These are phyloP conservation scores for Candida labiduridarum DNA, from an alignment of 1,139 yeast genomes.

Conservation along the genomic window DNA sequence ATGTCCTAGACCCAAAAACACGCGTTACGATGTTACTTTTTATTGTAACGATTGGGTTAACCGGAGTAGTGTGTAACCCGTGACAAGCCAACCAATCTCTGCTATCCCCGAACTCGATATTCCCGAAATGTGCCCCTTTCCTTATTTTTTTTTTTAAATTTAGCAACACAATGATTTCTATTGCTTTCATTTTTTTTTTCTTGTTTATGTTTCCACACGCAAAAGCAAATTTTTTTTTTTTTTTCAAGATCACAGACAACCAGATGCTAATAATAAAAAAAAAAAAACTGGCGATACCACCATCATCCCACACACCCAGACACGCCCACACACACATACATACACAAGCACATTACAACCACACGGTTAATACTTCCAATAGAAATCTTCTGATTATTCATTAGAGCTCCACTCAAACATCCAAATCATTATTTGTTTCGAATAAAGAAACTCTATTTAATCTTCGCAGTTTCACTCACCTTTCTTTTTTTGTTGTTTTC, in stretches of 20 bases:
- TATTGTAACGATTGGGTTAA: neutral
- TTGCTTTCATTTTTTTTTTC: neutral
- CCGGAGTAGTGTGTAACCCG: neutral
- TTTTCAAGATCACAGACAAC: neutral
- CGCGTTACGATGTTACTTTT: too few species aligned
- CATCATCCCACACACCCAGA: slow-evolving; percentile 4
- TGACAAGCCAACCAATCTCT: neutral
- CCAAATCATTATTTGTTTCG: neutral
- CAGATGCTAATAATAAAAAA: neutral
- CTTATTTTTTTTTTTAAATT: neutral
- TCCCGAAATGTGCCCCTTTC: neutral
- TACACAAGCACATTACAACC: neutral
- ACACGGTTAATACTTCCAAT: neutral
- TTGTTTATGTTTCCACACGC: neutral
- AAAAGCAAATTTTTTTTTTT: neutral
- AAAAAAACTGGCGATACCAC: slow-evolving; percentile 1
- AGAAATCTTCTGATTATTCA: slow-evolving; percentile 2
- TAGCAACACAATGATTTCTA: neutral
- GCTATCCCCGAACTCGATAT: neutral
- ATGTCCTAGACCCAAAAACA: too few species aligned
- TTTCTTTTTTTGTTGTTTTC: neutral
- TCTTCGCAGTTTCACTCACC: neutral
- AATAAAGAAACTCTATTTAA: neutral
- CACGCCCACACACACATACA: slow-evolving; percentile 1
- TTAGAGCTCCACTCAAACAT: neutral